Percentiles rank a stretch among this genome's conserved stretches.
Evolutionary conservation across 208 protist genomes (phyloP).

Genomic region (Perkinsela sp.): DNA sequence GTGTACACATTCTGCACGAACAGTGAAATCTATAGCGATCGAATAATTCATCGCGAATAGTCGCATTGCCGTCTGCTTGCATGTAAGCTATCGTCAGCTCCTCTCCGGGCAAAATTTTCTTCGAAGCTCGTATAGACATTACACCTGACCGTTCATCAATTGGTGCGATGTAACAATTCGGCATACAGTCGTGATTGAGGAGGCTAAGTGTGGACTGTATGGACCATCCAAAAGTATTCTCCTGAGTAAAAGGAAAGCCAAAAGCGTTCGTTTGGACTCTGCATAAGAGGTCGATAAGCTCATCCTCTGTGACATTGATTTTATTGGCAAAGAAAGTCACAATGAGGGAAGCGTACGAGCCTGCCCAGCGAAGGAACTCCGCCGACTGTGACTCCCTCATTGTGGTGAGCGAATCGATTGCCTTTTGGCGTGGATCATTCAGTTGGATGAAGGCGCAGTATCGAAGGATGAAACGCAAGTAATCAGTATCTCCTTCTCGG

Average conservation of each 20-base stretch:
- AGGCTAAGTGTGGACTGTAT: conserved; percentile 27
- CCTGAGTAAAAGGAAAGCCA: conserved; percentile 28
- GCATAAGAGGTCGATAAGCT: conserved; percentile 19
- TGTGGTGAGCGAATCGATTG: conserved; percentile 10
- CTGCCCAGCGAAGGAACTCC: conserved; percentile 13
- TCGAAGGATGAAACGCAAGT: conserved; percentile 30
- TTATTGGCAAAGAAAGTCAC: conserved; percentile 4
- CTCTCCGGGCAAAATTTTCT: not conserved
- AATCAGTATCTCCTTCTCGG: conserved; percentile 34
- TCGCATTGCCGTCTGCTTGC: not conserved
- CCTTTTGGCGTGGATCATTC: conserved; percentile 11
- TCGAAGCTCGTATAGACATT: not conserved
- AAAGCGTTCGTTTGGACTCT: conserved; percentile 32
- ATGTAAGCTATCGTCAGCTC: not conserved
- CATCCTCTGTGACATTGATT: conserved; percentile 9
- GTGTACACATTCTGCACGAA: not conserved
- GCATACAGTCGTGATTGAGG: conserved; percentile 45
- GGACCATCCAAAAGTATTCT: conserved; percentile 29
- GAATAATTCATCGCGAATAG: not conserved
- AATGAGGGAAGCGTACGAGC: conserved; percentile 13
- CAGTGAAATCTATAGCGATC: not conserved
- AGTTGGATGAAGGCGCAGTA: conserved; percentile 17
- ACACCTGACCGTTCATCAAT: not conserved
- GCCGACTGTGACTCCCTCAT: conserved; percentile 11
- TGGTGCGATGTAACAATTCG: conserved; percentile 8